Evolutionary conservation across 805 yeast species (phyloP), one percentile per base, ranked within the genome.

Genomic region (Monosporozyma aerobia): DNA sequence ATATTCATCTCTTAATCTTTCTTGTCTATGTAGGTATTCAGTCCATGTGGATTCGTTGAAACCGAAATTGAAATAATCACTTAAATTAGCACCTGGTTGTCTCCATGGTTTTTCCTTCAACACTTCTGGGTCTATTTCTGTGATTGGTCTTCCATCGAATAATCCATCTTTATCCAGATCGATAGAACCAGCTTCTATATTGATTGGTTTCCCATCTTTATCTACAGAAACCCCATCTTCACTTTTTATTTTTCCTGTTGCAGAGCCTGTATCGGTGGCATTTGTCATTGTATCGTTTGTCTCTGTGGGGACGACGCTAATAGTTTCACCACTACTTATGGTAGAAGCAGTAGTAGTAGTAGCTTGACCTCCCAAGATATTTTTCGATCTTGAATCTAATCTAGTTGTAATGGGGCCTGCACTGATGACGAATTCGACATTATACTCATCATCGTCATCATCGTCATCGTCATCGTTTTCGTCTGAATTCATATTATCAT

Each of bases 41-140:
- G 86, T 82, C 99, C 99, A 94, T 14, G 97, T 86, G 58, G 87
- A 79, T 72, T 94, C 99, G 66, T 94, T 96, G 65, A 94, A 94
- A 1, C 99, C 99, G 63, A 82, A 94, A 71, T 94, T 94, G 76
- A 94, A 94, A 69, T 90, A 95, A 68, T 94, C 98, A 7, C 95
- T 79, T 43, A 88, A 72, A 69, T 94, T 97, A 3, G 96, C 96
- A 40, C 98, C 99, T 1, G 98, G 97, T 57, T 87, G 82, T 65
- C 99, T 79, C 99, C 99, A 94, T 8, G 99, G 99, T 71, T 95
- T 95, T 58, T 90, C 96, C 57, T 87, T 89, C 48, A 90, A 72
- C 51, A 83, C 85, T 55, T 85, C 92, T 10, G 92, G 76, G 55
- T 87, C 85, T 11, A 92, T 76, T 58, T 85, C 82, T 0, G 96